These are phyloP conservation scores for Aurifilum marmelostoma DNA, from an alignment of 2,329 filamentous ascomycete genomes.

Conservation along the genomic window DNA sequence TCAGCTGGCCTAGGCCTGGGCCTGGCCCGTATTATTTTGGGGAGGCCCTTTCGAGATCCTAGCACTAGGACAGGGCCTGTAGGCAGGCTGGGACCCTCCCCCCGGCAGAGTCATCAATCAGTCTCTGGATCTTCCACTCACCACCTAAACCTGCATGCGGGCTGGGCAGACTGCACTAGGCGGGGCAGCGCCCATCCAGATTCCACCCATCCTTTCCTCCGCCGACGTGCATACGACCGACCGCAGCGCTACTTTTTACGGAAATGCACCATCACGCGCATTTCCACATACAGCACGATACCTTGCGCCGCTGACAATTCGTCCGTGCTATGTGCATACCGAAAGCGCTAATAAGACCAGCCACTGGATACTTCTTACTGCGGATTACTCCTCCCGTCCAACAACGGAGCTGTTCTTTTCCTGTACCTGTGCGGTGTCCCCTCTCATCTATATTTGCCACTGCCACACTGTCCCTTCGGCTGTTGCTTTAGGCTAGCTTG, in stretches of 20 bases:
- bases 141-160: constrained; percentile 3
- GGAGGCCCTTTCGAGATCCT: background rate
- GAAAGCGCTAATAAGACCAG: constrained; percentile 8
- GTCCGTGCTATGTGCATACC: background rate
- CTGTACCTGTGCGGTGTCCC: constrained; percentile 2
- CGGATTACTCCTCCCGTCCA: constrained; percentile 22
- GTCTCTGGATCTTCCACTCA: constrained; percentile 9
- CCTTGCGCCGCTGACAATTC: constrained; percentile 8
- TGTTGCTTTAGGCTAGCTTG: constrained; percentile 6
- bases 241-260: background rate
- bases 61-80: background rate
- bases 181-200: constrained; percentile 5
- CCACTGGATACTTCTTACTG: background rate
- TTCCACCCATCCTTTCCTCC: background rate
- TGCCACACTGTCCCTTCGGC: constrained; percentile 9
- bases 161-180: too few species aligned
- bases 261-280: constrained; percentile 7
- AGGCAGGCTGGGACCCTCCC: background rate
- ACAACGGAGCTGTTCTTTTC: constrained; percentile 11
- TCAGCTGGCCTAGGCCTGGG: background rate
- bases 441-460: constrained; percentile 13
- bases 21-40: background rate
- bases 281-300: background rate
- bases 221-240: constrained; percentile 9
- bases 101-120: background rate